Percentiles rank a stretch among this genome's conserved stretches.
Conservation (phyloP, 225 moss, liverwort and hornwort species). For the Physcomitrium patens region DNA sequence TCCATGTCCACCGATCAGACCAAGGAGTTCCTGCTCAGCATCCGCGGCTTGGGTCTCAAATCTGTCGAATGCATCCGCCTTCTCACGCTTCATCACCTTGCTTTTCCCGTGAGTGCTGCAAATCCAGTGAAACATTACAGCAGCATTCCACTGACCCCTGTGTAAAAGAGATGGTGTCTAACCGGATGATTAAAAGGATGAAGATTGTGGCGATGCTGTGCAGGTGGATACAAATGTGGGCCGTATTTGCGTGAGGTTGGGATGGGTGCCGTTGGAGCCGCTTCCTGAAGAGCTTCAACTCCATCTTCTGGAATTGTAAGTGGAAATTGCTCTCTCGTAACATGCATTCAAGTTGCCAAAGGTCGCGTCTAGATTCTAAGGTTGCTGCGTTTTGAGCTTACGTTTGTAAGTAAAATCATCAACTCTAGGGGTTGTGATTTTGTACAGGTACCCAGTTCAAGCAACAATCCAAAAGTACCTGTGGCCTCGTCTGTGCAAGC, state of each 20-base stretch:
- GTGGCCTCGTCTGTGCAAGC: constrained; percentile 92
- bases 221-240: constrained; percentile 99
- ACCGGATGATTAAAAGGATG: too few species aligned
- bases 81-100: constrained; percentile 90
- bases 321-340: background rate
- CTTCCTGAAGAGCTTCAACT: constrained; percentile 76
- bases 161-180: too few species aligned
- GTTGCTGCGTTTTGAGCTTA: background rate
- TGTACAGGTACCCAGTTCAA: constrained; percentile 89
- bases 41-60: constrained; percentile 91
- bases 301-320: constrained; percentile 91
- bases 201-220: too few species aligned
- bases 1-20: constrained; percentile 55
- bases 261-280: constrained; percentile 95
- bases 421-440: too few species aligned
- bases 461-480: constrained; percentile 95
- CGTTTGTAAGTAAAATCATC: background rate
- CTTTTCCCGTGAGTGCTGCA: constrained; percentile 79
- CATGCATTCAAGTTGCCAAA: too few species aligned
- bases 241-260: constrained; percentile 91
- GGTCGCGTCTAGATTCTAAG: too few species aligned
- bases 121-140: too few species aligned
- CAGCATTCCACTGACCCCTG: too few species aligned
- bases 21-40: constrained; percentile 76
- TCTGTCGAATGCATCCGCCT: constrained; percentile 96